Base-by-base conservation (phyloP, 1,284 basidiomycete genomes). In the Xerocomus amazonicus region DNA sequence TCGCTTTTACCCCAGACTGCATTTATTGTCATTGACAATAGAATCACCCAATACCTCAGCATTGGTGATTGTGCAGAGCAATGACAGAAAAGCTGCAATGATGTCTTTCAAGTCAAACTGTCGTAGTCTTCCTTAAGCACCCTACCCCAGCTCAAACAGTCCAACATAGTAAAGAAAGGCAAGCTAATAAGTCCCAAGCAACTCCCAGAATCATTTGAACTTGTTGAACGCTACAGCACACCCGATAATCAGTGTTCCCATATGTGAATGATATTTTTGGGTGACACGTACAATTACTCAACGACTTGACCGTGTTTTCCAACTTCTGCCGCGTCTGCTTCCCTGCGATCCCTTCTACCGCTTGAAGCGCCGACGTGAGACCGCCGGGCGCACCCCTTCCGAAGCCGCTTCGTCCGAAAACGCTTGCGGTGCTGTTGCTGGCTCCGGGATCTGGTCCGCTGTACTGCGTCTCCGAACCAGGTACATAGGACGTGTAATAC, bases 331-430 rank as follows among this genome's bases (percentile, higher is more conserved):
- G 46, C 23, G 48, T 44, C 14, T 55, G 54, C 13, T 51, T 42
- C 1, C 62, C 59, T 9, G 67, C 57, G n/a, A 71, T 26, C 9
- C 54, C 53, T 29, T 67, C 66, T 2, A 70, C 45, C 2, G 46
- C 54, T 6, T 57, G 50, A 33, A 61, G 43, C 33, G 62, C 56
- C n/a, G 47, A 48, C 33, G 43, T n/a, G 4, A 51, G 31, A 0
- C 45, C 44, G 8, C 45, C 52, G 19, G 14, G 31, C 4, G 48
- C 10, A 1, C 36, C 46, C 12, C 28, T 19, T 0, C 47, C 44
- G 17, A 26, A 9, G 2, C 40, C 34, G 6, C 44, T n/a, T n/a
- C n/a, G n/a, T 0, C 47, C 44, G 17, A 26, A 9, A 2, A 36
- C 34, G 6, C 44, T 19, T 6, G 41, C 29, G 29, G 10, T 19